A percentile compares a stretch with the other conserved stretches of the same genome.
Evolutionary conservation across 352 stramenopile genomes (phyloP).

Genomic region (Globisporangium lucens): DNA sequence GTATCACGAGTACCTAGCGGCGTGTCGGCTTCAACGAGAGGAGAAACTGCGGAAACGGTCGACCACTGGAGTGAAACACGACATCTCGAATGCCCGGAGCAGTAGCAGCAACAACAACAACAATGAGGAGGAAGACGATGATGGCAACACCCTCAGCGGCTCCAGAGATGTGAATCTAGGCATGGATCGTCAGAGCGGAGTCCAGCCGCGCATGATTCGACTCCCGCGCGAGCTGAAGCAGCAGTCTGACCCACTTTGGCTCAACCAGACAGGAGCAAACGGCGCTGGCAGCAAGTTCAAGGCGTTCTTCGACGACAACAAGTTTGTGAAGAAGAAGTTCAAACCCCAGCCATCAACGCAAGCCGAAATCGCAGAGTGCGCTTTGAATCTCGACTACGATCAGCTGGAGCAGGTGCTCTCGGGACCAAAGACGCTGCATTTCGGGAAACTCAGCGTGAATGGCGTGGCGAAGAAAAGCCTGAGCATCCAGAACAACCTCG

Average conservation of each 20-base stretch:
- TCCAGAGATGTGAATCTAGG: constrained; percentile 42
- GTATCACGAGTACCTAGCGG: constrained; percentile 68
- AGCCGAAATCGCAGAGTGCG: constrained; percentile 88
- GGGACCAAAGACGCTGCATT: constrained; percentile 88
- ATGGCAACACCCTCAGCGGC: constrained; percentile 24
- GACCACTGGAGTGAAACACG: constrained; percentile 40
- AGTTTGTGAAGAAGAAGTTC: constrained; percentile 92
- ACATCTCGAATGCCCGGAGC: constrained; percentile 33
- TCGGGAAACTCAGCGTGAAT: constrained; percentile 89
- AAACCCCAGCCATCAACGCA: constrained; percentile 85
- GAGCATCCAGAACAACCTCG: constrained; percentile 87
- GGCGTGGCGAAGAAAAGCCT: constrained; percentile 75
- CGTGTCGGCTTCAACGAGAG: constrained; percentile 40
- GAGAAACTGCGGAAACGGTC: constrained; percentile 29
- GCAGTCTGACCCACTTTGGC: constrained; percentile 66
- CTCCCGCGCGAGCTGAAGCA: constrained; percentile 37
- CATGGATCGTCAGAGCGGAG: constrained; percentile 48
- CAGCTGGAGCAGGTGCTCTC: constrained; percentile 66
- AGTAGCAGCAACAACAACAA: constrained; percentile 29
- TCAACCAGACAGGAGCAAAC: constrained; percentile 24
- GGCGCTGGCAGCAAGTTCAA: constrained; percentile 33
- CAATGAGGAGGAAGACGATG: constrained; percentile 26
- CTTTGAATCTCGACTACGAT: constrained; percentile 56
- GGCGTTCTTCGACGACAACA: constrained; percentile 79
- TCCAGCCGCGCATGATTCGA: constrained; percentile 40